These are phyloP conservation scores for Parascedosporium putredinis DNA, from an alignment of 2,329 filamentous ascomycete species.

Conservation along the genomic window DNA sequence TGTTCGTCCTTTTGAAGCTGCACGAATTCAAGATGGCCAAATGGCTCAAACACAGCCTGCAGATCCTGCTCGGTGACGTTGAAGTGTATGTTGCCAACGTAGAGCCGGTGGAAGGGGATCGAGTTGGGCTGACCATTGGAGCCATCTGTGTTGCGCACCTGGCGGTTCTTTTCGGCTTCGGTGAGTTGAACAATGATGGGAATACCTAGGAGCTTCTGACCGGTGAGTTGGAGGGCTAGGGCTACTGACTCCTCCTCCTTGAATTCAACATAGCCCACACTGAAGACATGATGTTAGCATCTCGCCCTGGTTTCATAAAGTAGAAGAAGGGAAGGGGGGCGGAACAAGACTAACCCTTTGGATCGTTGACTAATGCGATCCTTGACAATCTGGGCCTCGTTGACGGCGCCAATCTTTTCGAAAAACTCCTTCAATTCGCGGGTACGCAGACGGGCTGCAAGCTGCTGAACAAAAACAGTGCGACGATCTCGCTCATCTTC, in stretches of 20 bases:
- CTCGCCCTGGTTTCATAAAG: constrained; percentile 1
- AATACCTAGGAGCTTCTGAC: constrained; percentile 96
- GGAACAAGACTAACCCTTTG: constrained; percentile 63
- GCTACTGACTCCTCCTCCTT: constrained; percentile 89
- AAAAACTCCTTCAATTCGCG: constrained; percentile 93
- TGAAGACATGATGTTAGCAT: constrained; percentile 35
- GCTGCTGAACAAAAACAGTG: constrained; percentile 96
- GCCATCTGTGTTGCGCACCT: constrained; percentile 72
- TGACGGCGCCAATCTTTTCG: constrained; percentile 86
- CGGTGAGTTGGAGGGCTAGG: constrained; percentile 92
- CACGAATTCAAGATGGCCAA: constrained; percentile 94
- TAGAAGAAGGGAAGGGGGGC: neutral
- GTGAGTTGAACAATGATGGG: constrained; percentile 97
- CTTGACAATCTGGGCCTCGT: constrained; percentile 97
- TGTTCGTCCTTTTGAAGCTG: constrained; percentile 94
- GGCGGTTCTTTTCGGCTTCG: constrained; percentile 98
- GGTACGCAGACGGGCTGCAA: constrained; percentile 84
- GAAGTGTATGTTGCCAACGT: constrained; percentile 99
- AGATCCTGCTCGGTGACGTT: constrained; percentile 95
- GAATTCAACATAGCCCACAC: constrained; percentile 99
- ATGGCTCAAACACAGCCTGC: constrained; percentile 93
- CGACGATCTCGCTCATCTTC: constrained; percentile 95
- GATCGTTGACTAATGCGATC: constrained; percentile 93
- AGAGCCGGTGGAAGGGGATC: constrained; percentile 93
- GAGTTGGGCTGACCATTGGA: constrained; percentile 63